phyloP scores from a whole-genome alignment of 2,329 filamentous ascomycete genomes.

The Fusarium newnesense region DNA sequence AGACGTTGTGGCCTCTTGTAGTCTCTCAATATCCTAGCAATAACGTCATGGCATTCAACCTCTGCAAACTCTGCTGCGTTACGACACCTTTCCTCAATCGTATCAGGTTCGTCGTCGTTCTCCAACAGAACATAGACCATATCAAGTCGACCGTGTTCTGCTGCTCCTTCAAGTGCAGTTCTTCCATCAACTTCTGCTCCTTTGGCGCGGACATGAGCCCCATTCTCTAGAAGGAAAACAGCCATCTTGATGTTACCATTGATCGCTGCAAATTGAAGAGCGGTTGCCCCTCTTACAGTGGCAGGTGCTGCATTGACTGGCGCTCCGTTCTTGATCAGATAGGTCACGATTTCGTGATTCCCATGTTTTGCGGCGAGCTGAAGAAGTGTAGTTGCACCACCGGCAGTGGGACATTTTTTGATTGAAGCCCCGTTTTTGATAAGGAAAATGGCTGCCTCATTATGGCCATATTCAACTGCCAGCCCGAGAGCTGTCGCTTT shows the following conservation, averaged over 20 bases:
- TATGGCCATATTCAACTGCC: fast-evolving
- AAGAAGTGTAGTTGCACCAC: not conserved
- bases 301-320: not conserved
- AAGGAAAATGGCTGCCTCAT: fast-evolving
- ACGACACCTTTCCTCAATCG: not conserved
- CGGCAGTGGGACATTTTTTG: fast-evolving
- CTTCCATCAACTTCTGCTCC: fast-evolving
- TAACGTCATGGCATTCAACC: fast-evolving
- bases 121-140: conserved; percentile 13
- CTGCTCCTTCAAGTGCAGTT: conserved; percentile 4
- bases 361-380: not conserved
- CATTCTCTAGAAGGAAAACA: not conserved
- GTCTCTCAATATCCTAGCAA: not conserved
- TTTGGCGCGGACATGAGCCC: not conserved
- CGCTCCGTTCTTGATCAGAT: fast-evolving
- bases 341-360: conserved; percentile 16
- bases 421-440: fast-evolving
- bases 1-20: not conserved
- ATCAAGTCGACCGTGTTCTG: conserved; percentile 9
- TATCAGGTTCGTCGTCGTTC: conserved; percentile 2
- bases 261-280: not conserved
- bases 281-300: fast-evolving
- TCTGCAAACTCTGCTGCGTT: not conserved
- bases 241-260: not conserved
- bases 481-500: fast-evolving